Conservation (phyloP, 192 early-diverging fungal species). For the Rhizophagus clarus region DNA sequence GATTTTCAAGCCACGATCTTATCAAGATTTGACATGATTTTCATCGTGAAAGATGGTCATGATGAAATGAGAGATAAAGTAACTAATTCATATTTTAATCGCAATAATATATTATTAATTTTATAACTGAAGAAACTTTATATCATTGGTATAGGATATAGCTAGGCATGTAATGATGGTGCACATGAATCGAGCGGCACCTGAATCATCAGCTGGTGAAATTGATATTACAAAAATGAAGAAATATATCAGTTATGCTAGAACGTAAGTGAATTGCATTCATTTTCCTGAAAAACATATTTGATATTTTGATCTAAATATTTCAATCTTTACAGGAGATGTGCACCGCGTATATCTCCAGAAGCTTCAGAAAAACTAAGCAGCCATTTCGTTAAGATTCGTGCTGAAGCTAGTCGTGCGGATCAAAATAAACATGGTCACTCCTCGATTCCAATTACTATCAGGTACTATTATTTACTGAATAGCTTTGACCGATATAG, state of each 20-base stretch:
- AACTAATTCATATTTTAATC: background rate
- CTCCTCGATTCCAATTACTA: conserved; percentile 94
- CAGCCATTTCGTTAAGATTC: conserved; percentile 91
- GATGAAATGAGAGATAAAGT: conserved; percentile 88
- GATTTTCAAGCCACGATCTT: conserved; percentile 99
- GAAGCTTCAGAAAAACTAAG: conserved; percentile 93
- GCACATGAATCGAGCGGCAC: conserved; percentile 77
- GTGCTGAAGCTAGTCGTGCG: conserved; percentile 77
- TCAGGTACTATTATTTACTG: conserved; percentile 54
- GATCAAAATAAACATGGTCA: conserved; percentile 72
- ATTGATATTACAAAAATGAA: conserved; percentile 95
- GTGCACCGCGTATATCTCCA: conserved; percentile 86
- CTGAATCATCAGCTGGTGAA: conserved; percentile 73
- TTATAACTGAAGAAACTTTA: background rate
- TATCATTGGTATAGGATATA: conserved; percentile 67
- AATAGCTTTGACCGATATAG: too few relatives aligned
- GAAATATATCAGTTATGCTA: conserved; percentile 95
- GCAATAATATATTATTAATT: background rate
- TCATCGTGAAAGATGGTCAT: conserved; percentile 98
- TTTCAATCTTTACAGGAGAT: conserved; percentile 63
- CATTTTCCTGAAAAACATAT: background rate
- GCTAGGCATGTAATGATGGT: conserved; percentile 96
- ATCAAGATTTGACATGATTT: conserved; percentile 99
- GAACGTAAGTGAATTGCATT: conserved; percentile 50
- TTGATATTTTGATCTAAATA: background rate